phyloP scores from a whole-genome alignment of 805 yeast genomes.

The Sungouiella blattae region DNA sequence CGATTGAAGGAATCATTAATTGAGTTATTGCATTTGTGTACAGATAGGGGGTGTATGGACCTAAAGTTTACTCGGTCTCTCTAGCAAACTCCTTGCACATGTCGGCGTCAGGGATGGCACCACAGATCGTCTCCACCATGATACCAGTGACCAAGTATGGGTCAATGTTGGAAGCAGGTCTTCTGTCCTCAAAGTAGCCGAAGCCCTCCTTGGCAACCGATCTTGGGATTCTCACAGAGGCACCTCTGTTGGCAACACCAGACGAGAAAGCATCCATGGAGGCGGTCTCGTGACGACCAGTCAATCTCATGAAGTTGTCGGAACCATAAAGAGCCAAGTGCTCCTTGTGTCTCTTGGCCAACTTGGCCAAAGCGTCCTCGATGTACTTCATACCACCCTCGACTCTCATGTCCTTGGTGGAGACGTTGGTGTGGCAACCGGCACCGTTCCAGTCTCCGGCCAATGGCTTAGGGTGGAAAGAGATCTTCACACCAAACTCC shows the following conservation, averaged over 20 bases:
- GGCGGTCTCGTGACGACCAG: slow-evolving; percentile 99
- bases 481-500: slow-evolving; percentile 97
- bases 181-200: slow-evolving; percentile 99
- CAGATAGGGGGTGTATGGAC: neutral
- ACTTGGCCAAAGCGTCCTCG: slow-evolving; percentile 88
- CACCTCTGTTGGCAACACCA: slow-evolving; percentile 99
- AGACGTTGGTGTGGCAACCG: slow-evolving; percentile 99
- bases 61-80: slow-evolving; percentile 46
- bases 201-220: slow-evolving; percentile 96
- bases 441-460: slow-evolving; percentile 99
- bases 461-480: slow-evolving; percentile 98
- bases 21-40: neutral
- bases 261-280: slow-evolving; percentile 85
- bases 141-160: slow-evolving; percentile 98
- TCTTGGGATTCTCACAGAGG: slow-evolving; percentile 97
- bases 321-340: slow-evolving; percentile 94
- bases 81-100: slow-evolving; percentile 87
- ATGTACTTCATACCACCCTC: slow-evolving; percentile 96
- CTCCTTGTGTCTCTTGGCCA: slow-evolving; percentile 94
- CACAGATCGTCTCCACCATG: slow-evolving; percentile 94
- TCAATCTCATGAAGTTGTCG: slow-evolving; percentile 92
- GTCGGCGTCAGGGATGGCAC: slow-evolving; percentile 91
- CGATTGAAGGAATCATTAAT: too few relatives aligned
- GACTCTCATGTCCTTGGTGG: slow-evolving; percentile 84
- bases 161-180: slow-evolving; percentile 99